Conservation (phyloP, 2,329 filamentous ascomycete species). For the Teratosphaeria nubilosa region DNA sequence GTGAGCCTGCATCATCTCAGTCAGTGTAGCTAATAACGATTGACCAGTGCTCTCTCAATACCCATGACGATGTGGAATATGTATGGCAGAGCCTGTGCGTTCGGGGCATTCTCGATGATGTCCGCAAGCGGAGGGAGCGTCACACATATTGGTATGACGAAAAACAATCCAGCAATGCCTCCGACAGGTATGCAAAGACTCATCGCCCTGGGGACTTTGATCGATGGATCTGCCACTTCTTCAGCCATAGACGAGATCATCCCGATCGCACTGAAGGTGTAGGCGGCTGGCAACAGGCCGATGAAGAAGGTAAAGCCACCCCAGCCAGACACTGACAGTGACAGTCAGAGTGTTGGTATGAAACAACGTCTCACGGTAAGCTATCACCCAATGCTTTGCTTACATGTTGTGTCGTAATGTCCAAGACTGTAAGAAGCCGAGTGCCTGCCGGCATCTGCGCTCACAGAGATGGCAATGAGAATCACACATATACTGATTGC, state of each 20-base stretch:
- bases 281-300: constrained; percentile 43
- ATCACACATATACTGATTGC: constrained; percentile 47
- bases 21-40: not conserved
- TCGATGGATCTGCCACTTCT: constrained; percentile 44
- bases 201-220: constrained; percentile 45
- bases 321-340: constrained; percentile 44
- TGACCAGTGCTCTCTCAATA: not conserved
- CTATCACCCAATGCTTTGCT: not conserved
- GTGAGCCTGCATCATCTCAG: constrained; percentile 19
- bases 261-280: constrained; percentile 40
- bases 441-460: constrained; percentile 45
- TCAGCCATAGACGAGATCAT: constrained; percentile 56
- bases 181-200: constrained; percentile 44
- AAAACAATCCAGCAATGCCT: constrained; percentile 45
- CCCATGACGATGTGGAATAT: constrained; percentile 42
- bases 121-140: constrained; percentile 39
- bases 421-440: constrained; percentile 42
- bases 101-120: constrained; percentile 33
- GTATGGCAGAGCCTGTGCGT: constrained; percentile 38
- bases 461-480: constrained; percentile 46
- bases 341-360: not conserved
- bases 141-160: constrained; percentile 46
- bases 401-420: constrained; percentile 43
- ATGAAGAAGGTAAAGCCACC: constrained; percentile 53
- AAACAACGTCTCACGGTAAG: not conserved